A percentile compares a stretch with the other conserved stretches of the same genome.
These are phyloP conservation scores for Fusarium multiceps DNA, from an alignment of 2,329 filamentous ascomycete species.

Conservation along the genomic window DNA sequence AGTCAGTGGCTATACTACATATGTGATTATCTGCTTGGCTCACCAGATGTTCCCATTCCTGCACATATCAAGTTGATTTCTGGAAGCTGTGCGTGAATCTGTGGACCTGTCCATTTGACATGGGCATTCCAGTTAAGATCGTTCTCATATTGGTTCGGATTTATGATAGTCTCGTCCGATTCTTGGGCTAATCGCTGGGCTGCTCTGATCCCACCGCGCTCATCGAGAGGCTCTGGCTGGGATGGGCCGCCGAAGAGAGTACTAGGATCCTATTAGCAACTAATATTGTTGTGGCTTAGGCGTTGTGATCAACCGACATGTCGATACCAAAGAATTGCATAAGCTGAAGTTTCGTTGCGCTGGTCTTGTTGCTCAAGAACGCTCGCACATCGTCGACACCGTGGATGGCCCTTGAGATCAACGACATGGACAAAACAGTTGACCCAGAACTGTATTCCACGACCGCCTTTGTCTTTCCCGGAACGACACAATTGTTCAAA, in stretches of 20 bases:
- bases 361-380: conserved; percentile 70
- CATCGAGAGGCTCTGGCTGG: conserved; percentile 65
- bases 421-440: conserved; percentile 69
- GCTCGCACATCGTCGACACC: conserved; percentile 64
- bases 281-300: too few relatives aligned
- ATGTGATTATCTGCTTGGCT: conserved; percentile 21
- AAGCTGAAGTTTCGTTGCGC: conserved; percentile 61
- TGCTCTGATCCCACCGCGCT: conserved; percentile 63
- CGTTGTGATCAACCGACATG: conserved; percentile 50
- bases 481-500: conserved; percentile 46
- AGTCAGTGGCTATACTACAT: not conserved
- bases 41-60: conserved; percentile 67
- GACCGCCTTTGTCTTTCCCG: conserved; percentile 60
- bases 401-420: conserved; percentile 64
- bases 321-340: conserved; percentile 70
- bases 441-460: conserved; percentile 72
- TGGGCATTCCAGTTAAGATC: conserved; percentile 65
- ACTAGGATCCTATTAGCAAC: conserved; percentile 38
- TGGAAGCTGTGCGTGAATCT: conserved; percentile 66
- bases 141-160: conserved; percentile 69
- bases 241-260: conserved; percentile 69
- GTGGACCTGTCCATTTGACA: conserved; percentile 68
- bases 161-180: conserved; percentile 59
- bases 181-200: conserved; percentile 57
- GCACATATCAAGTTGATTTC: conserved; percentile 67